Conservation (phyloP, 768 basidiomycete species). For the Leccinellum albellum region DNA sequence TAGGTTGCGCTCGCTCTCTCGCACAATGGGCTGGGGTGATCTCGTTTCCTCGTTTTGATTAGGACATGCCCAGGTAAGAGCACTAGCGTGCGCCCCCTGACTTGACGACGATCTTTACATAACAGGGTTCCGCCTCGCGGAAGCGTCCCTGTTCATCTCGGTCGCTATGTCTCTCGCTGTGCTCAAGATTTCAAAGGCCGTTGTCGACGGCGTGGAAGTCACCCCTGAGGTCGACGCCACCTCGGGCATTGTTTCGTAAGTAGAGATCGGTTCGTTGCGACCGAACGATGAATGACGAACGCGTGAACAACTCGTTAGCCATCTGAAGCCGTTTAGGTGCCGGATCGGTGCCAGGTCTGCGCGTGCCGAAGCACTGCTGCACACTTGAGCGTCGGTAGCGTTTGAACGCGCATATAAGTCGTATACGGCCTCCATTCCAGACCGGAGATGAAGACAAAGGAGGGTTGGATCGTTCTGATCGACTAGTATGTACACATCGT, state of each 20-base stretch:
- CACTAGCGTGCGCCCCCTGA: neutral
- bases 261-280: neutral
- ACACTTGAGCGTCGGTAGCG: neutral
- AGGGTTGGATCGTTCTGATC: neutral
- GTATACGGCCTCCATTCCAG: too few relatives aligned
- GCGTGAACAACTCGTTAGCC: constrained; percentile 19
- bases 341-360: constrained; percentile 51
- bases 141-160: constrained; percentile 26
- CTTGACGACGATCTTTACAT: neutral
- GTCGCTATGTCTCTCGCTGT: constrained; percentile 41
- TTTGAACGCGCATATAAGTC: neutral
- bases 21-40: neutral
- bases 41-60: neutral
- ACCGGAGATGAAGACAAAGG: neutral
- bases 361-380: constrained; percentile 27
- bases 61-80: constrained; percentile 23
- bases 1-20: neutral
- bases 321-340: constrained; percentile 55
- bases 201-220: constrained; percentile 39
- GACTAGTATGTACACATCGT: neutral
- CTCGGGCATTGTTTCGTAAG: constrained; percentile 44
- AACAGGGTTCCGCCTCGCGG: constrained; percentile 29
- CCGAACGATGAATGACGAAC: neutral
- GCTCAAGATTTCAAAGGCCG: constrained; percentile 41
- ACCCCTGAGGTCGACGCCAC: constrained; percentile 42